Evolutionary conservation across 2,329 filamentous ascomycete species (phyloP), one percentile per base, ranked within the genome.

Genomic region (Chalaropsis thielavioides): DNA sequence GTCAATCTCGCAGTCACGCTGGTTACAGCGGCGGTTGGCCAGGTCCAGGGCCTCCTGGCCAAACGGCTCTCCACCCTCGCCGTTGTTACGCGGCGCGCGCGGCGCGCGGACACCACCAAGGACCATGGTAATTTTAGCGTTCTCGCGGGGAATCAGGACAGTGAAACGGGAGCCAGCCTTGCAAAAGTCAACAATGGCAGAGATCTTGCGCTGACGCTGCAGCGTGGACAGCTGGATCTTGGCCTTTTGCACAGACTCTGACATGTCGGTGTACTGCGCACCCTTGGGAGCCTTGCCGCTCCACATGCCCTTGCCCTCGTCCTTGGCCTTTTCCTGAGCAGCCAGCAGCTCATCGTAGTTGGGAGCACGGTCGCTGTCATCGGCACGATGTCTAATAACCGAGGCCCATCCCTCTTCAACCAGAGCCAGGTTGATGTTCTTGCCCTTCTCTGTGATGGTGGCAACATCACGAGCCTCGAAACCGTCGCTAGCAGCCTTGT

Each of bases 121-220:
- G 3, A 99, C 92, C 73, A 99, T 87, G 1, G 92, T 99, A 67
- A 99, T 80, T 79, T 96, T 97, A 72, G 92, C 86, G 71, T 90
- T 91, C 73, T 99, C 94, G 43, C 92, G 87, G 59, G 94, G 92
- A 61, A 99, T 85, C 10, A 99, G 79, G 43, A 99, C 81, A 31
- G 90, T 95, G 76, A 97, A 99, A 69, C 94, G 85, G 49, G 92
- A 95, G 38, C 89, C 94, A n/a, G 91, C 89, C 77, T 97, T 96
- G 79, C 95, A 94, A 74, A 95, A 99, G 75, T 99, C 94, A 51
- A 99, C 91, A 70, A 99, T 81, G 11, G 89, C 94, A 7, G 94
- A 91, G 2, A 97, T 87, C 75, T 89, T 92, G 80, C 90, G 92
- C 75, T 96, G 92, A 64, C 92, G 85, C 68, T 94, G 89, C 40